phyloP scores from a whole-genome alignment of 192 early-diverging fungal species.

The Spinellus fusiger region DNA sequence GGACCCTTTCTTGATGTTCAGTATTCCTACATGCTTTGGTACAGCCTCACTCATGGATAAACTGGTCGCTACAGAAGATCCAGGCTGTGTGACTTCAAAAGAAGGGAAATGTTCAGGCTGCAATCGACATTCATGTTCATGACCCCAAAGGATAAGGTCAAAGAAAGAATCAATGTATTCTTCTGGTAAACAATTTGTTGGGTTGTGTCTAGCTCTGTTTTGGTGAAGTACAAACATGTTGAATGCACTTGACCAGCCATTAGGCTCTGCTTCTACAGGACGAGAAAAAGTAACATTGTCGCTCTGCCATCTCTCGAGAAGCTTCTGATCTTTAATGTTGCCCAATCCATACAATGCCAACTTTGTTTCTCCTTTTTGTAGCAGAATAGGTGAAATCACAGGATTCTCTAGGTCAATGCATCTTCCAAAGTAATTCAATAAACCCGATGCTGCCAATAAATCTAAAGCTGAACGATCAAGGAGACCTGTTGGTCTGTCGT shows the following conservation, averaged over 20 bases:
- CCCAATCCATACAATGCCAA: slow-evolving; percentile 88
- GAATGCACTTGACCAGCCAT: slow-evolving; percentile 65
- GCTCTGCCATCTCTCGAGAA: slow-evolving; percentile 70
- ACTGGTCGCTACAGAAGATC: slow-evolving; percentile 88
- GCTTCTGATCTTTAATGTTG: slow-evolving; percentile 86
- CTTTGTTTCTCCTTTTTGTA: slow-evolving; percentile 71
- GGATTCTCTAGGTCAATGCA: slow-evolving; percentile 68
- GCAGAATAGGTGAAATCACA: slow-evolving; percentile 68
- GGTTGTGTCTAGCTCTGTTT: slow-evolving; percentile 79
- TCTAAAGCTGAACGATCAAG: slow-evolving; percentile 82
- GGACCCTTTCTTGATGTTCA: slow-evolving; percentile 59
- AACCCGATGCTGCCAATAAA: slow-evolving; percentile 65
- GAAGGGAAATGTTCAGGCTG: slow-evolving; percentile 64
- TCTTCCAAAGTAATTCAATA: slow-evolving; percentile 93
- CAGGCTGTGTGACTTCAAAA: slow-evolving; percentile 87
- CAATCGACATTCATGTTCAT: slow-evolving; percentile 93
- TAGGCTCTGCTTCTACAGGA: slow-evolving; percentile 38
- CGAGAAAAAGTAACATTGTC: slow-evolving; percentile 60
- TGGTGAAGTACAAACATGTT: slow-evolving; percentile 91
- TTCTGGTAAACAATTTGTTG: slow-evolving; percentile 85
- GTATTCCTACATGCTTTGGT: slow-evolving; percentile 52
- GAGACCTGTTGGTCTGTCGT: slow-evolving; percentile 89
- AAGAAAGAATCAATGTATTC: slow-evolving; percentile 76
- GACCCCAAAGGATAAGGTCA: slow-evolving; percentile 89
- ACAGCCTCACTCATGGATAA: slow-evolving; percentile 77